Percentiles rank a stretch among this genome's conserved stretches.
phyloP scores from a whole-genome alignment of 2,329 filamentous ascomycete genomes.

The Cercospora citrullina region DNA sequence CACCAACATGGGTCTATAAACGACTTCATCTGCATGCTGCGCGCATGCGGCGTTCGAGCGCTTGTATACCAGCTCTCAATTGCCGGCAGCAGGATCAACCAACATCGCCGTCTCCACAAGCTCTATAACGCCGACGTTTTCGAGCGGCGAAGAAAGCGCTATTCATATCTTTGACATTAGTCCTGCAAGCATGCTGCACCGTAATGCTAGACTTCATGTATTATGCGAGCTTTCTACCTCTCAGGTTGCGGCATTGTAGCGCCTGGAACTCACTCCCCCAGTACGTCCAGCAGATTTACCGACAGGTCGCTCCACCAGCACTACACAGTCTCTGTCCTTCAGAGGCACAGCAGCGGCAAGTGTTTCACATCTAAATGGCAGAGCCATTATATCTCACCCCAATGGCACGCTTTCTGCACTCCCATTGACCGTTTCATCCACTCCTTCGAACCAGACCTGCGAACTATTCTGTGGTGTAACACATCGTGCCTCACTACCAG shows the following conservation, averaged over 20 bases:
- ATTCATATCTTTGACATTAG: slow-evolving; percentile 5
- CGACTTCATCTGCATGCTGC: slow-evolving; percentile 3
- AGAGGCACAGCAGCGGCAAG: slow-evolving; percentile 26
- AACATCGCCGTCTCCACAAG: not conserved
- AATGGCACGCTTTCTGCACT: slow-evolving; percentile 19
- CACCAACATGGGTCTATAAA: slow-evolving; percentile 13
- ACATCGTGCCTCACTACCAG: slow-evolving; percentile 7
- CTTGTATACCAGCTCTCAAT: slow-evolving; percentile 1
- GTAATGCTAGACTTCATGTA: not conserved
- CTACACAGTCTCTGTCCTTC: slow-evolving; percentile 5
- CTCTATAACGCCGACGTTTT: not conserved
- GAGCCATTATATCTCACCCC: slow-evolving; percentile 13
- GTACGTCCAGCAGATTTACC: slow-evolving; percentile 5
- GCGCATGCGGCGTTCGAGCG: slow-evolving; percentile 7
- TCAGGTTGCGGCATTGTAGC: slow-evolving; percentile 3
- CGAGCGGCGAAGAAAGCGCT: slow-evolving; percentile 13
- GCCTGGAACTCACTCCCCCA: not conserved
- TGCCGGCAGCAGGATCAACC: slow-evolving; percentile 13
- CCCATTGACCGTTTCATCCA: slow-evolving; percentile 14
- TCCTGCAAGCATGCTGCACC: slow-evolving; percentile 4
- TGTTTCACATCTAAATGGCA: slow-evolving; percentile 13
- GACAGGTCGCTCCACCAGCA: slow-evolving; percentile 1
- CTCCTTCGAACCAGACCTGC: slow-evolving; percentile 12
- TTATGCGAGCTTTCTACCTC: slow-evolving; percentile 1
- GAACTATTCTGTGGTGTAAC: slow-evolving; percentile 18